Conservation (phyloP, 345 rosid genomes). For the Microcos paniculata region DNA sequence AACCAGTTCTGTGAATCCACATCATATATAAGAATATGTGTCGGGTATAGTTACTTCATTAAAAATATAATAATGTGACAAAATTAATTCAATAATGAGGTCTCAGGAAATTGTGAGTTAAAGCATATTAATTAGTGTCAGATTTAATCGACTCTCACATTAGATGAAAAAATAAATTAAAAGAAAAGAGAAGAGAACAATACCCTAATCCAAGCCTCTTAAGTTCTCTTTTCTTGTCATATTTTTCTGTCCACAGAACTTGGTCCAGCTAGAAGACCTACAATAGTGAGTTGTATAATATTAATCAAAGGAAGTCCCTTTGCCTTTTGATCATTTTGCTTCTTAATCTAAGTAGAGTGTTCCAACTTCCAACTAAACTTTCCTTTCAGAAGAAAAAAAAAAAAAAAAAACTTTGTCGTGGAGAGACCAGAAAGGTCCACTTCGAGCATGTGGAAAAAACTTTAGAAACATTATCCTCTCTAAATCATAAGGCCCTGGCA, state of each 20-base stretch:
- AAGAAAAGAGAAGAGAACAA: background rate
- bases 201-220: background rate
- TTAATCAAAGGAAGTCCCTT: background rate
- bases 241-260: background rate
- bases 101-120: no score
- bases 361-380: background rate
- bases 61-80: no score
- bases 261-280: background rate
- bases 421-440: background rate
- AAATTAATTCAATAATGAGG: no score
- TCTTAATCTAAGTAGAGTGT: background rate
- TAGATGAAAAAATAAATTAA: no score
- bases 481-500: background rate
- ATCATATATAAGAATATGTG: no score
- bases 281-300: conserved; percentile 1
- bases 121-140: no score
- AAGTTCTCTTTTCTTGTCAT: background rate
- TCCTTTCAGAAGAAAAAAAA: no score
- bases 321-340: background rate
- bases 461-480: background rate
- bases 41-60: no score
- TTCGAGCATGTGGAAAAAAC: background rate
- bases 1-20: no score
- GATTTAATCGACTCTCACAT: no score
- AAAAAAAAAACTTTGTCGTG: no score